phyloP scores from a whole-genome alignment of 164 flowering plant genomes.

The Tetrastigma voinierianum region DNA sequence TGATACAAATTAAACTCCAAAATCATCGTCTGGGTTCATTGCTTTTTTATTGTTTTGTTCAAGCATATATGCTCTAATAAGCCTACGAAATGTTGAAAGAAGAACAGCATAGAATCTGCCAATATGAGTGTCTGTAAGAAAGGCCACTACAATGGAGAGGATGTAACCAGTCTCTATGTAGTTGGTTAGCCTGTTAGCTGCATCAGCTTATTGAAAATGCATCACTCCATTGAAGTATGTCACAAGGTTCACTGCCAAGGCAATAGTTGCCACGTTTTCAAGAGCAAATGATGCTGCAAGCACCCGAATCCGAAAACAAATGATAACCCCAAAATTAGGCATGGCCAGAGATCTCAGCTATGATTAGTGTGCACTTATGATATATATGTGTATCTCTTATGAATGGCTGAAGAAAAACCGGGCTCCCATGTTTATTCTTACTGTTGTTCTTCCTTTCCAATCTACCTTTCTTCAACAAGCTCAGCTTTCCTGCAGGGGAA shows the following conservation, averaged over 20 bases:
- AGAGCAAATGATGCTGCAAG: slow-evolving; percentile 44
- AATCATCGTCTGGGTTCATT: background rate
- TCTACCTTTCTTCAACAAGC: slow-evolving; percentile 61
- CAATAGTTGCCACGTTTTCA: slow-evolving; percentile 50
- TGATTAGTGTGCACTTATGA: no score
- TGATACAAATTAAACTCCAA: no score
- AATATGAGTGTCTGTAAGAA: slow-evolving; percentile 51
- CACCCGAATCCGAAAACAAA: background rate
- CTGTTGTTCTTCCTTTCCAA: slow-evolving; percentile 68
- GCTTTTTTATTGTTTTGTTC: background rate
- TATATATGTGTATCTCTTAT: slow-evolving; percentile 32
- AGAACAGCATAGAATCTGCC: slow-evolving; percentile 53
- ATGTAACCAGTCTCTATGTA: slow-evolving; percentile 54
- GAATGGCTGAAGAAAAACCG: slow-evolving; percentile 33
- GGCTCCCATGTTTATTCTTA: slow-evolving; percentile 60
- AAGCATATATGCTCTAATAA: slow-evolving; percentile 43
- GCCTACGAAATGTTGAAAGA: slow-evolving; percentile 36
- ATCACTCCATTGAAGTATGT: slow-evolving; percentile 59
- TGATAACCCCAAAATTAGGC: background rate
- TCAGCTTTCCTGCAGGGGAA: slow-evolving; percentile 35
- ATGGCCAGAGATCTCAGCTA: background rate
- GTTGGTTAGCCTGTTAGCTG: slow-evolving; percentile 62
- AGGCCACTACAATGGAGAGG: slow-evolving; percentile 45
- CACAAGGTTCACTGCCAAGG: slow-evolving; percentile 53
- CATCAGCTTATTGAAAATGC: slow-evolving; percentile 54